Base-by-base conservation (phyloP, 2,329 filamentous ascomycete genomes). In the Xylariomycetidae sp. region DNA sequence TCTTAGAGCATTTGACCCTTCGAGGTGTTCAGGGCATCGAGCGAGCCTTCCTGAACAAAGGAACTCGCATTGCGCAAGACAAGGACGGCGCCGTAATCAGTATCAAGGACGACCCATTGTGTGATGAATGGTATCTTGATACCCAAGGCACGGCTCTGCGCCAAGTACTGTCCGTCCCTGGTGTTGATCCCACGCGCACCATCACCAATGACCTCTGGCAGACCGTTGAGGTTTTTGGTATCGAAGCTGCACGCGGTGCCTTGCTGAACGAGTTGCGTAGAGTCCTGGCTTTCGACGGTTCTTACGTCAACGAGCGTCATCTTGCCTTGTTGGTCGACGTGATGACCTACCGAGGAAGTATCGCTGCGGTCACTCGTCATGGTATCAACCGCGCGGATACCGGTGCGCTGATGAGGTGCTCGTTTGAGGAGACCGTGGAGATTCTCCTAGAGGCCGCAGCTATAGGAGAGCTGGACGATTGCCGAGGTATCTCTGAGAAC, bases 351-450 rank as follows among this genome's bases (percentile, higher is more conserved):
- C 80, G 92, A 53, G 92, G 92, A 47, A 83, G 85, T 51, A 82
- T 98, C 53, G 95, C 95, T 62, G 90, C 92, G 11, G 90, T 98
- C 44, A 98, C 92, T 36, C 86, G 92, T 64, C 92, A 98, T 58
- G 92, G 92, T 66, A 98, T 98, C 69, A 98, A 98, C 69, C 82
- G 92, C 52, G 88, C 90, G 16, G 92, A 98, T 57, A 98, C 94
- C 42, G 92, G 92, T 70, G 94, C 92, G 8, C 74, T 98, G 52
- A 98, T 98, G 92, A 85, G 92, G 61, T 98, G 94, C 72, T 98
- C 92, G 2, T 98, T 98, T 66, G 92, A 98, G 65, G 94, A 98
- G 63, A 98, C 92, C 1, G 92, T 98, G 25, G 94, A 98, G 58
- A 98, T 98, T 70, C 71, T 98, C 33, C 79, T 98, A 14, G 92